Base-by-base conservation (phyloP, 1,139 yeast genomes). In the Geotrichum siamense region DNA sequence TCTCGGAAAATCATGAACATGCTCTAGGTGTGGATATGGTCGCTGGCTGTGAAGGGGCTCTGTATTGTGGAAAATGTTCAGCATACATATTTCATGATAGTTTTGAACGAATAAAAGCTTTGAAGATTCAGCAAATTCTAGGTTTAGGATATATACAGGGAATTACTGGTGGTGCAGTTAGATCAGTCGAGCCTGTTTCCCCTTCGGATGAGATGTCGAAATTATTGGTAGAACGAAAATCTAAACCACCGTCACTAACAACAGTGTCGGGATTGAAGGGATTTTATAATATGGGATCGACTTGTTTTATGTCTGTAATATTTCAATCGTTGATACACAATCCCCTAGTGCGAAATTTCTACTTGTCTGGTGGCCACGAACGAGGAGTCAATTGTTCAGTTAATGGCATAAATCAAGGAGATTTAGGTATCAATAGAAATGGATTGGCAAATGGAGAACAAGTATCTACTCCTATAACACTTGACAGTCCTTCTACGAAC, bases 221-320 rank as follows among this genome's bases (percentile, higher is more conserved):
- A 50, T 59, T 16, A 61, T 13, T 33, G 5, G 67, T 36, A 63
- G 75, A 2, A 56, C 60, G 16, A 48, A 43, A 49, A 22, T 51
- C 53, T 10, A 32, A 45, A 3, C 28, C 69, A n/a, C 93, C 94
- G 2, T 61, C 74, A 1, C 71, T 62, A 53, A 74, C 73, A 39
- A 83, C 94, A 0, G 70, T 77, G 2, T 74, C 79, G 13, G 97
- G 96, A 0, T 66, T 91, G 21, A 74, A 82, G 48, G 98, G 98
- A 2, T 77, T 91, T 55, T 80, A 87, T 45, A 91, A 91, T 61
- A 77, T 91, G 76, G 98, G 98, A 0, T 84, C 97, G 0, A 91
- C 98, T 0, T 91, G 98, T 65, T 91, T 85, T 65, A 89, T 91
- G 84, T 83, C 94, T 52, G 84, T 93, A 31, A 78, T 87, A 15